A percentile compares a stretch with the other conserved stretches of the same genome.
These are phyloP conservation scores for Candida sp. DNA, from an alignment of 1,139 yeast species.

Conservation along the genomic window DNA sequence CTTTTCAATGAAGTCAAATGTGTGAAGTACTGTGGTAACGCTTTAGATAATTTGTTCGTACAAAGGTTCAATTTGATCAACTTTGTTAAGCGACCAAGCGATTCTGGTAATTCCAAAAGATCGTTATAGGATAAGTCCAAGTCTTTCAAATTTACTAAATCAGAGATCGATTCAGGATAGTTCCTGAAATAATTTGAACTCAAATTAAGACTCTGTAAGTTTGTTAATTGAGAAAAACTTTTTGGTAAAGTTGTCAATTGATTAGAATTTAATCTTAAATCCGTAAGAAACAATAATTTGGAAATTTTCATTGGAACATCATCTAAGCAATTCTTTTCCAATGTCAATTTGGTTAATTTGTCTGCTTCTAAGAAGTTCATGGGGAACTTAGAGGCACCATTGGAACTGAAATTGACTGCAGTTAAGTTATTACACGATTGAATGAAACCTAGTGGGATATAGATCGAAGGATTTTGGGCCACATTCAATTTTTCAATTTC, in stretches of 20 bases:
- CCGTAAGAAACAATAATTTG: conserved; percentile 51
- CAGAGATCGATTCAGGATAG: conserved; percentile 71
- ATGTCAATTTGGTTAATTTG: conserved; percentile 64
- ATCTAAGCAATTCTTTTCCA: conserved; percentile 75
- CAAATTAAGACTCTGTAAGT: conserved; percentile 62
- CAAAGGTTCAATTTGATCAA: conserved; percentile 72
- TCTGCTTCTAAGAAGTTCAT: conserved; percentile 66
- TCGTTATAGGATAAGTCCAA: conserved; percentile 84
- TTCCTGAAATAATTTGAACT: conserved; percentile 74
- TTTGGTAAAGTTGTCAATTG: conserved; percentile 66
- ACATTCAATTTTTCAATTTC: conserved; percentile 83
- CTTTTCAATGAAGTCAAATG: conserved; percentile 59
- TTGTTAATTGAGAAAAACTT: conserved; percentile 52
- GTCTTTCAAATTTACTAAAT: conserved; percentile 56
- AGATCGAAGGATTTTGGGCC: conserved; percentile 83
- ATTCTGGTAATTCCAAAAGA: conserved; percentile 56
- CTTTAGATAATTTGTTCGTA: conserved; percentile 63
- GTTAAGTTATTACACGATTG: conserved; percentile 76
- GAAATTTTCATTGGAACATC: conserved; percentile 57
- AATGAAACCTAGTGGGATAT: conserved; percentile 80
- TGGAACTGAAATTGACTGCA: conserved; percentile 64
- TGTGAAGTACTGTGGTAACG: conserved; percentile 52
- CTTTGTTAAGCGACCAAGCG: conserved; percentile 54
- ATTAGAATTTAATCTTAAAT: conserved; percentile 67
- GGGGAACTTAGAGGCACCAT: conserved; percentile 76